A percentile compares a stretch with the other conserved stretches of the same genome.
phyloP scores from a whole-genome alignment of 345 rosid species.

The Citrus maxima region DNA sequence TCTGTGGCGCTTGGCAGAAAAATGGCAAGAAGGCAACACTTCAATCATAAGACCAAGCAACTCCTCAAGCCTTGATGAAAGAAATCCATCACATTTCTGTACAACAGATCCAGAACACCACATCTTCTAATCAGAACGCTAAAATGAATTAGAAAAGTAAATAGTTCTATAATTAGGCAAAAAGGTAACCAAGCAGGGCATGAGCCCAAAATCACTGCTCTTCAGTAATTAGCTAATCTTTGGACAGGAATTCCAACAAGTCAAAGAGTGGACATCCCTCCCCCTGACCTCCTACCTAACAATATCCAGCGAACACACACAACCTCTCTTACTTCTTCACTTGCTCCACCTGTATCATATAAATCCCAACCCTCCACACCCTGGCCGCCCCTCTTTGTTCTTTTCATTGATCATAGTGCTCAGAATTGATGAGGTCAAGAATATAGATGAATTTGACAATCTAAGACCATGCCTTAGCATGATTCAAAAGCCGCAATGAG shows the following conservation, averaged over 20 bases:
- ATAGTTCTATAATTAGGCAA: neutral
- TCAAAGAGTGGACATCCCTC: neutral
- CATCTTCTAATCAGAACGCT: neutral
- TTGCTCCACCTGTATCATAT: neutral
- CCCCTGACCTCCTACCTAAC: neutral
- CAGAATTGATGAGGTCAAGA: neutral
- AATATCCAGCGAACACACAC: neutral
- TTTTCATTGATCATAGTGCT: neutral
- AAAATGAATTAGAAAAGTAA: neutral
- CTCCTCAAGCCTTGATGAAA: constrained; percentile 60
- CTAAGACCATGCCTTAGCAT: neutral
- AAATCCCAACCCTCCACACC: neutral
- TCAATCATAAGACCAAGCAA: constrained; percentile 69
- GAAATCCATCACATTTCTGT: constrained; percentile 57
- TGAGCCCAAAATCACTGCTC: no score
- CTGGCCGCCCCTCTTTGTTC: neutral
- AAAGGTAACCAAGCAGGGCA: neutral
- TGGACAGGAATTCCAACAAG: neutral
- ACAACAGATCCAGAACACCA: constrained; percentile 6
- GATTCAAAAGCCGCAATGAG: neutral
- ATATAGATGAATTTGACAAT: neutral
- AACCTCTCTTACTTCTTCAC: no score
- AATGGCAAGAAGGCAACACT: constrained; percentile 68
- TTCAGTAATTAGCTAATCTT: neutral
- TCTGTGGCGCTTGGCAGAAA: constrained; percentile 87